A percentile compares a stretch with the other conserved stretches of the same genome.
phyloP scores from a whole-genome alignment of 106 monocot genomes.

The Ottelia alismoides region DNA sequence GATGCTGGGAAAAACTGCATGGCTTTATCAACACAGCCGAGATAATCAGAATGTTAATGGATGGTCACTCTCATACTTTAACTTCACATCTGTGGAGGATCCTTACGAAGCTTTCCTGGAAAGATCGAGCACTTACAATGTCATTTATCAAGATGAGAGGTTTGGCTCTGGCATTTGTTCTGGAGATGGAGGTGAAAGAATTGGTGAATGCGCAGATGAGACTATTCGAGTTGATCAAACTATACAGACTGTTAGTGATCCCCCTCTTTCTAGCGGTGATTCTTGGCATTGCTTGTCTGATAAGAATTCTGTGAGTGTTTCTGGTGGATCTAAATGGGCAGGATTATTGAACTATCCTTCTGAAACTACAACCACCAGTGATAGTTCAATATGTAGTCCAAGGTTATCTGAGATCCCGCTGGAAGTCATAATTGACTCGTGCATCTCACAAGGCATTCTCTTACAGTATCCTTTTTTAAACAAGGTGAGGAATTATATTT shows the following conservation, averaged over 20 bases:
- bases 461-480: constrained; percentile 87
- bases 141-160: too few relatives aligned
- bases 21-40: constrained; percentile 17
- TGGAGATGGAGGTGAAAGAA: constrained; percentile 1
- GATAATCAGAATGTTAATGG: too few relatives aligned
- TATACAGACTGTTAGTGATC: too few relatives aligned
- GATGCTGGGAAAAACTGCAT: constrained; percentile 23
- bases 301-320: constrained; percentile 9
- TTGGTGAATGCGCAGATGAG: too few relatives aligned
- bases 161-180: too few relatives aligned
- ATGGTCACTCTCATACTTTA: constrained; percentile 26
- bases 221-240: too few relatives aligned
- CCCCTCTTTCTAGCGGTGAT: too few relatives aligned
- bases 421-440: constrained; percentile 56
- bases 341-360: constrained; percentile 45
- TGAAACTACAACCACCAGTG: constrained; percentile 58
- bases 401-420: too few relatives aligned
- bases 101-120: constrained; percentile 28
- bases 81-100: constrained; percentile 47
- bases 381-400: too few relatives aligned
- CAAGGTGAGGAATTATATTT: too few relatives aligned
- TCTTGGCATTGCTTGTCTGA: too few relatives aligned
- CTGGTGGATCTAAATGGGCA: too few relatives aligned
- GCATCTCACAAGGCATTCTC: constrained; percentile 59
- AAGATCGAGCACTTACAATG: constrained; percentile 3